phyloP scores from a whole-genome alignment of 352 stramenopile species.

The Phytophthora palmivora region DNA sequence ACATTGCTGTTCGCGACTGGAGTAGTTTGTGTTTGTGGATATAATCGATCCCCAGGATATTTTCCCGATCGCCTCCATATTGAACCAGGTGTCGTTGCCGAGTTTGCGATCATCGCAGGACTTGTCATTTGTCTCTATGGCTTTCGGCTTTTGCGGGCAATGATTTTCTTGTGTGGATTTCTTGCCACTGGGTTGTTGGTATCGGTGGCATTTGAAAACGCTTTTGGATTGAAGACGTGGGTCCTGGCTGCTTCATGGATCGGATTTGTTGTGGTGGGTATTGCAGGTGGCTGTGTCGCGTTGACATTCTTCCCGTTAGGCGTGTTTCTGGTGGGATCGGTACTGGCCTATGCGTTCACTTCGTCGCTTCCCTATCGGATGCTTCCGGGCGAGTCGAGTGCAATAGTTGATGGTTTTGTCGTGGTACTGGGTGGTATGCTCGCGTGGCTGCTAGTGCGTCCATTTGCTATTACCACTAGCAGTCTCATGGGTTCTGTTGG shows the following conservation, averaged over 20 bases:
- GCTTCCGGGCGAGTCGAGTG: slow-evolving; percentile 30
- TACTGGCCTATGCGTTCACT: slow-evolving; percentile 49
- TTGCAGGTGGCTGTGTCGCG: slow-evolving; percentile 49
- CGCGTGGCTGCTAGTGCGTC: slow-evolving; percentile 63
- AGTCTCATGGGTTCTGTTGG: slow-evolving; percentile 65
- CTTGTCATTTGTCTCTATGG: slow-evolving; percentile 56
- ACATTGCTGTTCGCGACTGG: background rate
- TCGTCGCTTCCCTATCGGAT: slow-evolving; percentile 55
- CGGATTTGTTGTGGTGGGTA: slow-evolving; percentile 46
- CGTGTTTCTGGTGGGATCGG: slow-evolving; percentile 53
- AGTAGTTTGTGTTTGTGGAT: slow-evolving; percentile 3
- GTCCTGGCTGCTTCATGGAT: slow-evolving; percentile 60
- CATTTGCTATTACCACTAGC: slow-evolving; percentile 62
- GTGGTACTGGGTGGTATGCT: slow-evolving; percentile 50
- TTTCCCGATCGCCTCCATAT: slow-evolving; percentile 47
- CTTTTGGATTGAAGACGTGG: slow-evolving; percentile 53
- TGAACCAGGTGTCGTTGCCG: slow-evolving; percentile 50
- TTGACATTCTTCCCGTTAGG: slow-evolving; percentile 56
- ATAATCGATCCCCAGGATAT: slow-evolving; percentile 15
- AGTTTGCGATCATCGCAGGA: slow-evolving; percentile 58
- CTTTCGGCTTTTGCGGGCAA: slow-evolving; percentile 52
- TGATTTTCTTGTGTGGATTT: slow-evolving; percentile 66
- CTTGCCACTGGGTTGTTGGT: slow-evolving; percentile 55
- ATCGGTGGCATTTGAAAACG: slow-evolving; percentile 45
- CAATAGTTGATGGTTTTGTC: slow-evolving; percentile 46